Base-by-base conservation (phyloP, 768 basidiomycete species). In the Royoungia palumana region DNA sequence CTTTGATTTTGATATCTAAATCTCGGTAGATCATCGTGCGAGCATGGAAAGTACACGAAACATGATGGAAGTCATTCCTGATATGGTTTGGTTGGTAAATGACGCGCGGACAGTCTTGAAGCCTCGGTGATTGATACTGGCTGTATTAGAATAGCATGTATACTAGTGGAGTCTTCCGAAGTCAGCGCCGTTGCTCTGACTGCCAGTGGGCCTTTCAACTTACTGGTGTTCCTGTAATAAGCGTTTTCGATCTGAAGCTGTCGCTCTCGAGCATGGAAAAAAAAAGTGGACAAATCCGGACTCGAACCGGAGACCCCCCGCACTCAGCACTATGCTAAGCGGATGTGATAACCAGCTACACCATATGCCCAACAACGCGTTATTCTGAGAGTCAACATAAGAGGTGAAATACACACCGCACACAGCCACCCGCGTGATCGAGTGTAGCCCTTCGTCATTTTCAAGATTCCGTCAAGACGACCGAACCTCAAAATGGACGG, bases 311-410 rank as follows among this genome's bases (percentile, higher is more conserved):
- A 66, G 68, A 68, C 67, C 67, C 60, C 68, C 68, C 68, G 68
- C 67, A 68, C 0, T 46, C 47, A 63, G 61, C 67, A 1, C 48
- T 41, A 62, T 67, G 68, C 68, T 69, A 70, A 67, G 66, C 62
- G 68, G 66, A 69, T 69, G 68, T 68, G 68, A 67, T 68, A 70
- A 66, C 68, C 66, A 67, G 66, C 66, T 67, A 67, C 66, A 67
- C 66, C 68, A 63, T 67, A 69, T 67, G 66, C 67, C 66, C 66
- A 5, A 5, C 7, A 14, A 2, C 5, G 20, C n/a, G 25, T 6
- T 8, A 8, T 28, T 11, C 3, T 30, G 30, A 27, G 36, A 19
- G 38, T 3, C 7, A 1, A 32, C 16, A 53, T 51, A 60, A 32
- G 50, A 59, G 39, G 19, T 12, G 38, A 32, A 27, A 22, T 13